These are phyloP conservation scores for Cicer yamashitae DNA, from an alignment of 306 rosid species.

Conservation along the genomic window DNA sequence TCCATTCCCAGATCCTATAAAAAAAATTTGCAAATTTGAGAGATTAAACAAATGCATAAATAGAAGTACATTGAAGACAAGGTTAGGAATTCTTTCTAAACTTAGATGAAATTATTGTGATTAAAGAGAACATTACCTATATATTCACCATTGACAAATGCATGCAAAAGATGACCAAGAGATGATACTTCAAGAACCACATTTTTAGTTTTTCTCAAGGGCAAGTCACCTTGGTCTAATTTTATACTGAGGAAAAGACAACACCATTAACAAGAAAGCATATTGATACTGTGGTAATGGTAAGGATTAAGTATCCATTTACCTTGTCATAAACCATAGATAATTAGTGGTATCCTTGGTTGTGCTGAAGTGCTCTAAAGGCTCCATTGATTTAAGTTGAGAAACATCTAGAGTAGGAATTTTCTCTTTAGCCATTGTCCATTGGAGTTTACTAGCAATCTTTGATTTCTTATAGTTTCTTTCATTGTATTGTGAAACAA, in stretches of 20 bases:
- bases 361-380: conserved; percentile 35
- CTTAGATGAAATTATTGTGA: background rate
- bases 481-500: conserved; percentile 35
- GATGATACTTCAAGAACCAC: conserved; percentile 29
- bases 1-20: conserved; percentile 34
- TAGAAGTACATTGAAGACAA: background rate
- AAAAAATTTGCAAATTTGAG: background rate
- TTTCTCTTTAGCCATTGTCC: conserved; percentile 33
- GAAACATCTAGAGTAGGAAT: conserved; percentile 29
- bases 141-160: conserved; percentile 39
- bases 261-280: conserved; percentile 12
- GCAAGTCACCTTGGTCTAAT: background rate
- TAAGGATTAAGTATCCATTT: conserved; percentile 7
- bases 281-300: conserved; percentile 15
- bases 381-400: conserved; percentile 26
- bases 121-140: conserved; percentile 35
- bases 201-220: background rate
- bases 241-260: conserved; percentile 25
- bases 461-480: conserved; percentile 29
- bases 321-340: conserved; percentile 36
- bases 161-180: conserved; percentile 38
- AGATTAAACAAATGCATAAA: conserved; percentile 9
- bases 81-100: background rate
- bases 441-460: conserved; percentile 14
- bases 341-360: conserved; percentile 33